Evolutionary conservation across 768 basidiomycete genomes (phyloP).

Genomic region (Lepiota venenata): DNA sequence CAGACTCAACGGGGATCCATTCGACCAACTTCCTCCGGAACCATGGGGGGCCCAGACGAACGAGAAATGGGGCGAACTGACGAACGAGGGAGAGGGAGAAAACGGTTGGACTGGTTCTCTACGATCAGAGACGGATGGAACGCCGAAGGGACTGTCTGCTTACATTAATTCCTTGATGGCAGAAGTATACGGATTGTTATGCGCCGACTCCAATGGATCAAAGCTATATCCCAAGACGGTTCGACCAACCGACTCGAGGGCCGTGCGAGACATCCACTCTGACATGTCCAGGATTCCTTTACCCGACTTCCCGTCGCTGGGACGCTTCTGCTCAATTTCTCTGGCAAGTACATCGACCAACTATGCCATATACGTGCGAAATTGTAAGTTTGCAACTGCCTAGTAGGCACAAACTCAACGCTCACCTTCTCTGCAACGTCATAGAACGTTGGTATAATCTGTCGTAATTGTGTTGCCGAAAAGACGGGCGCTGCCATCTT

Average conservation of each 20-base stretch:
- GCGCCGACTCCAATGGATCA: constrained; percentile 39
- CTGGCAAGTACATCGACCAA: constrained; percentile 22
- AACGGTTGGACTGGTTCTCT: constrained; percentile 36
- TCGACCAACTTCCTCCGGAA: constrained; percentile 43
- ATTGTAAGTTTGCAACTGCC: too few species aligned
- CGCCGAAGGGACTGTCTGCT: constrained; percentile 13
- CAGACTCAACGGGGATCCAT: constrained; percentile 30
- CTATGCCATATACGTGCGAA: not conserved
- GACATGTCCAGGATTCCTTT: constrained; percentile 38
- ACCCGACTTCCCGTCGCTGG: constrained; percentile 5
- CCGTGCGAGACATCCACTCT: constrained; percentile 42
- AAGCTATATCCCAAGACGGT: constrained; percentile 44
- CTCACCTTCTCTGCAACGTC: constrained; percentile 42
- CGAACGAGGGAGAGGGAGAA: constrained; percentile 42
- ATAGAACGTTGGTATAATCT: constrained; percentile 41
- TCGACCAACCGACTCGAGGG: constrained; percentile 41
- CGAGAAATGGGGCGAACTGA: constrained; percentile 42
- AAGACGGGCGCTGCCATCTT: constrained; percentile 48
- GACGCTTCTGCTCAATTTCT: constrained; percentile 17
- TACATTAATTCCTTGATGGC: constrained; percentile 46
- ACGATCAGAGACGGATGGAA: not conserved
- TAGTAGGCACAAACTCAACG: not conserved
- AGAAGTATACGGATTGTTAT: constrained; percentile 40
- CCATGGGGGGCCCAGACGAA: constrained; percentile 35
- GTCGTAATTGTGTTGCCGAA: constrained; percentile 40